Evolutionary conservation across 192 early-diverging fungal species (phyloP).

Genomic region (Piromyces finnis): DNA sequence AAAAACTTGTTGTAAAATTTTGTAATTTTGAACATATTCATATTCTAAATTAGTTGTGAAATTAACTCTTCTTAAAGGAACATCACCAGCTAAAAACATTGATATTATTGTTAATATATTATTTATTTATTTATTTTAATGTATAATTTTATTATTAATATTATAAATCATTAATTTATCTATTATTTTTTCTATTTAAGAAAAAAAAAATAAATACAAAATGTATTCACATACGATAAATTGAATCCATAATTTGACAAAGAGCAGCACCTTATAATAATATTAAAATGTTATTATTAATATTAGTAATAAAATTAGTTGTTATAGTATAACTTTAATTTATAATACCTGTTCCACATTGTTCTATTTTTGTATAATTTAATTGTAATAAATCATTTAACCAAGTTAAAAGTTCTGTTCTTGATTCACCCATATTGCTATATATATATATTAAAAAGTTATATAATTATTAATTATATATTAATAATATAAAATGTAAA

Average conservation of each 20-base stretch:
- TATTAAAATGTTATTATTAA: too few relatives aligned
- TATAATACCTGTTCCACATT: conserved; percentile 66
- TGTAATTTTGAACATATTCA: conserved; percentile 89
- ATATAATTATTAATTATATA: too few relatives aligned
- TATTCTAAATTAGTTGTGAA: conserved; percentile 89
- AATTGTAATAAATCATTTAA: conserved; percentile 82
- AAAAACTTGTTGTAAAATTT: conserved; percentile 77
- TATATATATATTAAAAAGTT: too few relatives aligned
- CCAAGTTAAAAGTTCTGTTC: conserved; percentile 82
- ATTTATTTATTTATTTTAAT: conserved; percentile 4
- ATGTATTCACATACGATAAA: conserved; percentile 25
- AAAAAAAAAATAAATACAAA: too few relatives aligned
- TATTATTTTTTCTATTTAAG: too few relatives aligned
- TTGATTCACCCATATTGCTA: conserved; percentile 57
- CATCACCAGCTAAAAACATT: conserved; percentile 20
- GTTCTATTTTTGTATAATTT: conserved; percentile 84
- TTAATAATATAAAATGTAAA: too few relatives aligned
- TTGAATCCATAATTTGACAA: conserved; percentile 60
- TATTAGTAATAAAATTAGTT: too few relatives aligned
- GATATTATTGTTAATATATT: not conserved
- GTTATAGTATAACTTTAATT: too few relatives aligned
- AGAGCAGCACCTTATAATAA: conserved; percentile 33
- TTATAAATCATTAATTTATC: not conserved
- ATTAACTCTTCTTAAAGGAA: conserved; percentile 78
- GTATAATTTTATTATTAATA: conserved; percentile 7